Evolutionary conservation across 1,139 yeast genomes (phyloP).

Genomic region (Diutina pseudorugosa): DNA sequence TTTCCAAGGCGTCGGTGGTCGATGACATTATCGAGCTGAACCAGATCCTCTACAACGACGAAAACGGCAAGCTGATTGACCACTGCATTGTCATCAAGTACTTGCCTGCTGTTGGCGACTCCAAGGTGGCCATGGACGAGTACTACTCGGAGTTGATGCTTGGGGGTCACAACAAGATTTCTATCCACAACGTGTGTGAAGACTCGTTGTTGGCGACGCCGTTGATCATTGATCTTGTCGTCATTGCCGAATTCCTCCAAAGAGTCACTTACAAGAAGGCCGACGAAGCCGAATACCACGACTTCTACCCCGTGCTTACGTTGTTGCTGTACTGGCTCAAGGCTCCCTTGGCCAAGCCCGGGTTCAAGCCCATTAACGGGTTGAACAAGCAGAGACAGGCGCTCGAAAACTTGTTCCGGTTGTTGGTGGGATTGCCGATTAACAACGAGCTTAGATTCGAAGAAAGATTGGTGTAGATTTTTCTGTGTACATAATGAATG

Average conservation of each 20-base stretch:
- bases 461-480: constrained; percentile 57
- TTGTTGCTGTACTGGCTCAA: constrained; percentile 92
- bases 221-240: constrained; percentile 79
- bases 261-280: constrained; percentile 68
- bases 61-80: constrained; percentile 68
- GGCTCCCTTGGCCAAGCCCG: constrained; percentile 90
- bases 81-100: constrained; percentile 95
- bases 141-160: constrained; percentile 93
- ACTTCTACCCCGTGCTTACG: constrained; percentile 75
- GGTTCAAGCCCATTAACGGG: constrained; percentile 84
- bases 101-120: constrained; percentile 88
- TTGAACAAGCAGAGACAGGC: constrained; percentile 91
- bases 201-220: constrained; percentile 94
- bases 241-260: constrained; percentile 80
- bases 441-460: constrained; percentile 88
- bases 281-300: constrained; percentile 35
- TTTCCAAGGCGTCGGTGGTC: constrained; percentile 84
- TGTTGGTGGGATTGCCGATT: constrained; percentile 82
- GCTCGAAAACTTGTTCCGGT: constrained; percentile 80
- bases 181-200: constrained; percentile 92
- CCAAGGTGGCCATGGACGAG: constrained; percentile 98
- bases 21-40: constrained; percentile 92
- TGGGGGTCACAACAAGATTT: constrained; percentile 92
- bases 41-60: constrained; percentile 72
- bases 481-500: not conserved